A percentile compares a stretch with the other conserved stretches of the same genome.
These are phyloP conservation scores for Mimosa bimucronata DNA, from an alignment of 306 rosid genomes.

Conservation along the genomic window DNA sequence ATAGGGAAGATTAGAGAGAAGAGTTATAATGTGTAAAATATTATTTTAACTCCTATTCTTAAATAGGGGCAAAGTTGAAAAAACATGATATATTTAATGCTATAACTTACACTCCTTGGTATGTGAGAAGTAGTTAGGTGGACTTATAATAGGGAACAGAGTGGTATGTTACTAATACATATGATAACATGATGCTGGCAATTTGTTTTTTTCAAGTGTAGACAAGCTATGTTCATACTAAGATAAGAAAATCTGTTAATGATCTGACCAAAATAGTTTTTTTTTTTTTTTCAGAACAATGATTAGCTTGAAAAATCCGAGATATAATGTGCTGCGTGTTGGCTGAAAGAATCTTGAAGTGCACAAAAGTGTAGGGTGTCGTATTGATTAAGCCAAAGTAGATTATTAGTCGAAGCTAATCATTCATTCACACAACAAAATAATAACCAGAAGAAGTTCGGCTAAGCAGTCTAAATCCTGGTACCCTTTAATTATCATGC, in stretches of 20 bases:
- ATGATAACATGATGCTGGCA: no score
- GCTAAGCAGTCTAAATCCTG: neutral
- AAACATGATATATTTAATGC: no score
- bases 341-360: neutral
- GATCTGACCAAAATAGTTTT: neutral
- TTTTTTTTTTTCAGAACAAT: neutral
- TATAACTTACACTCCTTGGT: no score
- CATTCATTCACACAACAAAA: constrained; percentile 4
- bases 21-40: no score
- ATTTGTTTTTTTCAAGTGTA: neutral
- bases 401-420: neutral
- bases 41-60: no score
- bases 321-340: neutral
- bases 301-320: constrained; percentile 22
- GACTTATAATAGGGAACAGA: no score
- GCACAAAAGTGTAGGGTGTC: neutral
- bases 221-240: neutral
- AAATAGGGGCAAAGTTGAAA: no score
- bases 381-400: neutral
- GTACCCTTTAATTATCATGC: no score
- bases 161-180: no score
- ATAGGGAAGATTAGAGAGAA: no score
- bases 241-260: neutral
- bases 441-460: neutral
- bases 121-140: no score